Evolutionary conservation across 1,139 yeast species (phyloP).

Genomic region (Scheffersomyces illinoinensis): DNA sequence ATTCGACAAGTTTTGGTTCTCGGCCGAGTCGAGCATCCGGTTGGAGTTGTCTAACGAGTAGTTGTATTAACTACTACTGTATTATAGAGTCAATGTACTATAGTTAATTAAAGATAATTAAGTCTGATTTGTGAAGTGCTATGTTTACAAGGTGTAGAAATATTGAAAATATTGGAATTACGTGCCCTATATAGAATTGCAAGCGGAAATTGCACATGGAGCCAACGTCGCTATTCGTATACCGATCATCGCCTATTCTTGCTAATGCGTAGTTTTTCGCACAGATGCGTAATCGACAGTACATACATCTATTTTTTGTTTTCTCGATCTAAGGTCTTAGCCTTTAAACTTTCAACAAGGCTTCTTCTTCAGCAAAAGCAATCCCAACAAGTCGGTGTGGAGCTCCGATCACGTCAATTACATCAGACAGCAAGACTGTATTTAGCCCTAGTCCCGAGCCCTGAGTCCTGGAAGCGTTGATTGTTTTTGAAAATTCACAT

Average conservation of each 20-base stretch:
- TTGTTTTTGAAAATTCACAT: neutral
- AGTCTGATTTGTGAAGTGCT: neutral
- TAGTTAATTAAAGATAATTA: neutral
- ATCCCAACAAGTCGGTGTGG: neutral
- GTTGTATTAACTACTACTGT: neutral
- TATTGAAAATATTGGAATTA: neutral
- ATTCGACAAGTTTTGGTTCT: constrained; percentile 47
- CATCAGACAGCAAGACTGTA: neutral
- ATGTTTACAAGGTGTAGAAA: neutral
- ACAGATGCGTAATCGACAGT: neutral
- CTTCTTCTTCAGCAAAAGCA: neutral
- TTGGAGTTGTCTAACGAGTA: constrained; percentile 19
- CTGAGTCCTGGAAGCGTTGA: neutral
- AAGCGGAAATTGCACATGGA: neutral
- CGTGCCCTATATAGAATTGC: too few relatives aligned
- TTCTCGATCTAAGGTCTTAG: neutral
- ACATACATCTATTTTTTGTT: neutral
- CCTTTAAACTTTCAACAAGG: neutral
- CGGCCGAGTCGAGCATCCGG: constrained; percentile 35
- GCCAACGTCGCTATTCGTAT: neutral
- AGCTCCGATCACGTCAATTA: neutral
- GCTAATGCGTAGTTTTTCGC: neutral
- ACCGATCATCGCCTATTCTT: neutral
- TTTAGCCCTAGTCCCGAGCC: too few relatives aligned
- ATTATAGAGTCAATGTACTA: constrained; percentile 1